These are phyloP conservation scores for Eutrema yunnanense DNA, from an alignment of 345 rosid species.

Conservation along the genomic window DNA sequence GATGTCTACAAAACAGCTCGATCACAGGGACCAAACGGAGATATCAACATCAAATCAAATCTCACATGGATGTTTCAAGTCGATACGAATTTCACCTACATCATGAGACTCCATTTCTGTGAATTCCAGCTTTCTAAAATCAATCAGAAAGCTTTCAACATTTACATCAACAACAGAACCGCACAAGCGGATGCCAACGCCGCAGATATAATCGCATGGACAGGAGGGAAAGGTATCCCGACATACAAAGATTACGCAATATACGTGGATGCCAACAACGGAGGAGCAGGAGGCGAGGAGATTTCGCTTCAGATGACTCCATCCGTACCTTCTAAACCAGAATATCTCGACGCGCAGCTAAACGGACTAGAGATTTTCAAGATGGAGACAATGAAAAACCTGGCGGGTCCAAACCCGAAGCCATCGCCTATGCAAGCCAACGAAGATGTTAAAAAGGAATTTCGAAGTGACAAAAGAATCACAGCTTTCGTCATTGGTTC, in stretches of 20 bases:
- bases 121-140: slow-evolving; percentile 40
- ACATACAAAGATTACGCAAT: slow-evolving; percentile 54
- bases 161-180: slow-evolving; percentile 57
- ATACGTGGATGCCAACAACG: slow-evolving; percentile 31
- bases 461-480: slow-evolving; percentile 17
- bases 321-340: slow-evolving; percentile 31
- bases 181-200: slow-evolving; percentile 37
- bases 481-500: slow-evolving; percentile 41
- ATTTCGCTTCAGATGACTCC: slow-evolving; percentile 52
- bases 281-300: slow-evolving; percentile 34
- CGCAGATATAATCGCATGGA: slow-evolving; percentile 60
- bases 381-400: slow-evolving; percentile 36
- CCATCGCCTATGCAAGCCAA: slow-evolving; percentile 47
- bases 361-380: slow-evolving; percentile 81
- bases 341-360: slow-evolving; percentile 44
- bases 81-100: slow-evolving; percentile 62
- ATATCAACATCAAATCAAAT: slow-evolving; percentile 44
- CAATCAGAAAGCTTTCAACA: slow-evolving; percentile 62
- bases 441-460: slow-evolving; percentile 15
- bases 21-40: slow-evolving; percentile 39
- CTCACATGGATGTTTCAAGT: slow-evolving; percentile 70
- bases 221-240: slow-evolving; percentile 41
- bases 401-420: slow-evolving; percentile 69
- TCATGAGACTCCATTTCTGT: slow-evolving; percentile 71
- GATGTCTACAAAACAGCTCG: slow-evolving; percentile 62